These are phyloP conservation scores for Quercus robur DNA, from an alignment of 306 rosid genomes.

Conservation along the genomic window DNA sequence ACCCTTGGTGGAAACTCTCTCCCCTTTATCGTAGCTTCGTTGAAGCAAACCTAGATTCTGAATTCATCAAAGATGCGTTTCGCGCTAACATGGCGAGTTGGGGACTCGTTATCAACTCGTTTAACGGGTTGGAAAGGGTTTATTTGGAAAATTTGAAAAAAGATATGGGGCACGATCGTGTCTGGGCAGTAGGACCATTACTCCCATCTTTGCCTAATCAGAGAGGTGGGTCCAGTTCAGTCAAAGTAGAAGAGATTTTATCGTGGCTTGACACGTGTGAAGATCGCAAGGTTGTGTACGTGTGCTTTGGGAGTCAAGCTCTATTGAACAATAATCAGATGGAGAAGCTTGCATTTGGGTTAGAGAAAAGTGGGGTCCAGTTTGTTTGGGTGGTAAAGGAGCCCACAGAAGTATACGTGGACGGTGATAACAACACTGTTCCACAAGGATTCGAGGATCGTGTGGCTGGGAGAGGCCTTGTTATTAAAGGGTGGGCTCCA, in stretches of 20 bases:
- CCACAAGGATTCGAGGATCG: slow-evolving; percentile 30
- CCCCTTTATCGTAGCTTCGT: slow-evolving; percentile 31
- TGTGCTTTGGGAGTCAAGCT: slow-evolving; percentile 46
- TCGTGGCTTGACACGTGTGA: slow-evolving; percentile 41
- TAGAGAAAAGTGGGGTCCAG: slow-evolving; percentile 47
- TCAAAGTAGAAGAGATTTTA: slow-evolving; percentile 7
- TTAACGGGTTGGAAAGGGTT: slow-evolving; percentile 28
- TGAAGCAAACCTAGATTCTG: slow-evolving; percentile 21
- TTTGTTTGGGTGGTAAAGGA: slow-evolving; percentile 42
- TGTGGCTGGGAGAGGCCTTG: slow-evolving; percentile 26
- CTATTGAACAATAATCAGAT: slow-evolving; percentile 20
- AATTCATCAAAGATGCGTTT: slow-evolving; percentile 5
- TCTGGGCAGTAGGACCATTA: slow-evolving; percentile 54
- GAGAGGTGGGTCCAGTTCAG: slow-evolving; percentile 38
- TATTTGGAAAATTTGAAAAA: slow-evolving; percentile 30
- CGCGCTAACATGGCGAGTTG: slow-evolving; percentile 30
- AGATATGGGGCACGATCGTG: slow-evolving; percentile 37
- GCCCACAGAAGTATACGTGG: background rate
- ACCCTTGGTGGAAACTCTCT: slow-evolving; percentile 67
- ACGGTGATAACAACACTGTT: background rate
- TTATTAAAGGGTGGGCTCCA: slow-evolving; percentile 56
- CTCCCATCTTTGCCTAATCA: slow-evolving; percentile 16
- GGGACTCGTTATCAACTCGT: slow-evolving; percentile 52
- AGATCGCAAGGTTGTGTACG: slow-evolving; percentile 34
- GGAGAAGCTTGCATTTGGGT: slow-evolving; percentile 18